Evolutionary conservation across 2,329 filamentous ascomycete species (phyloP), one percentile per base, ranked within the genome.

Genomic region (Bipolaris bicolor): DNA sequence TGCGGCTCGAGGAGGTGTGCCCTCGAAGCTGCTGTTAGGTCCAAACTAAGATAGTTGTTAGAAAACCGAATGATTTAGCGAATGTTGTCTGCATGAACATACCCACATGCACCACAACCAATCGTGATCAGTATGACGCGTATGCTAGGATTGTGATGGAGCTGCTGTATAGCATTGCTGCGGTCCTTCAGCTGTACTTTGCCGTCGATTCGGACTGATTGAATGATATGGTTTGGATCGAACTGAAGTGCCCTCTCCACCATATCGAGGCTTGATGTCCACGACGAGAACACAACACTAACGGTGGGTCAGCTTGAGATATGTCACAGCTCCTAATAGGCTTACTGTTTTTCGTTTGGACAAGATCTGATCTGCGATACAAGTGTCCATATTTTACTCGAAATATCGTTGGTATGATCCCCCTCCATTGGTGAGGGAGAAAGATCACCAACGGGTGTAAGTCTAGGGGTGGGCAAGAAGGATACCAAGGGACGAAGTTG

Each of bases 51-150:
- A 41, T n/a, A 3, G 15, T 13, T 15, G 20, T 41, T 3, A 41
- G 13, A 20, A 24, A 24, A 41, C 22, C 20, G 20, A 13, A 24
- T 41, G 5, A 20, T 7, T 24, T 11, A 2, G 9, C 13, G 16
- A 7, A 5, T 24, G 1, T 9, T 26, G 3, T 26, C 26, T 45
- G 6, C 15, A n/a, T 39, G 10, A 44, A 43, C 78, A 67, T 65
- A 82, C 80, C 83, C 82, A 20, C 81, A 79, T n/a, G 81, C 81
- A 34, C 81, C 83, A 50, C 83, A 85, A 0, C 79, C 78, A 1
- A 84, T 66, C 0, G 82, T 83, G 1, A 84, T 65, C 0, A 85
- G 72, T 43, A 71, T 76, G 3, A 84, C 78, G 0, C 71, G 68
- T 3, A 81, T 63, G 0, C 34, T 54, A 0, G 75, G 66, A 9